Evolutionary conservation across 768 basidiomycete genomes (phyloP), one percentile per base, ranked within the genome.

Genomic region (Mrakia hoshinonis): DNA sequence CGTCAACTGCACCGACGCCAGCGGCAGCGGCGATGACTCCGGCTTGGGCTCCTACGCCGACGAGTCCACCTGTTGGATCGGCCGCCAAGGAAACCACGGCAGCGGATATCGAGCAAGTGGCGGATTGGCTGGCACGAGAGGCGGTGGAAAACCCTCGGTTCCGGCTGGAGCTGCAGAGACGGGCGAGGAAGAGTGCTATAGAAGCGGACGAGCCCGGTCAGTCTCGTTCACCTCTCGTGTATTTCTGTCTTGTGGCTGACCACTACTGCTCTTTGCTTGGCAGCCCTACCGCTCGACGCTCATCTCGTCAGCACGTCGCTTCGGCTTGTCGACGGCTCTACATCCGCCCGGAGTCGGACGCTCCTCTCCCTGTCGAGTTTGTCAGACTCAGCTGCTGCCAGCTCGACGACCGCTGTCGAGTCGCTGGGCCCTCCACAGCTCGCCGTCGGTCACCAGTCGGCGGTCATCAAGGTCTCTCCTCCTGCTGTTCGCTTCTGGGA

Each of bases 401-500:
- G 15, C 6, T 7, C 43, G 43, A 43, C 43, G 7, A 6, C 43
- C 43, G 34, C 60, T 60, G 31, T 75, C 20, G 69, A 68, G 22
- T 18, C 63, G 12, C 76, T 87, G 67, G 82, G 85, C 10, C 77
- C 83, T 1, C 89, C 89, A 0, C 81, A 85, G 81, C 77, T 92
- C 13, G 81, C 87, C 0, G 82, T 89, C 36, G 87, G 85, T 3
- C 90, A 89, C 76, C 84, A 85, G 2, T 86, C 87, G 47, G 83
- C 85, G 4, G 79, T 90, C 34, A 81, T 92, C n/a, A 86, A 90
- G 51, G 78, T 90, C 22, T 78, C 85, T 18, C 87, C 90, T 1
- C 79, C 89, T 4, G 87, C 90, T 0, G 76, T 92, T 29, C 83
- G 87, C 2, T 92, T 92, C 78, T 92, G 91, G 91, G 87, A 89